Conservation (phyloP, 345 rosid species). For the Abelmoschus esculentus region DNA sequence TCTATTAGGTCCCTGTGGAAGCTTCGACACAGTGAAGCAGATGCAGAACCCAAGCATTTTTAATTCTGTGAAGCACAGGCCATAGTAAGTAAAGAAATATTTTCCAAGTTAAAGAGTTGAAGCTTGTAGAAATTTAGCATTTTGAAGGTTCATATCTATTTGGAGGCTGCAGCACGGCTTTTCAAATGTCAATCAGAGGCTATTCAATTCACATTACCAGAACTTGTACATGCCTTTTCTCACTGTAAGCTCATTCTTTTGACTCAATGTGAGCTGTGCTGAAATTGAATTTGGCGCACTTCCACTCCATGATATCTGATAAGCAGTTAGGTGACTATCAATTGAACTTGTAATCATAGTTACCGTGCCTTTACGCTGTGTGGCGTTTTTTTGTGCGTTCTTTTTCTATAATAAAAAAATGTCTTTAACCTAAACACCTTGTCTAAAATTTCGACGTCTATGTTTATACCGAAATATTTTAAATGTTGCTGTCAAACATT, state of each 20-base stretch:
- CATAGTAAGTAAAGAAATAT: neutral
- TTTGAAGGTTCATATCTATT: neutral
- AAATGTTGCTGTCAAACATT: neutral
- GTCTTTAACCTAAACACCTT: neutral
- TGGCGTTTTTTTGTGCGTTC: neutral
- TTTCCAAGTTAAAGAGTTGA: neutral
- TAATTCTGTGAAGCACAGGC: neutral
- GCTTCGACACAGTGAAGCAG: constrained; percentile 4
- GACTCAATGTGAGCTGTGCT: neutral
- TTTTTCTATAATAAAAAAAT: neutral
- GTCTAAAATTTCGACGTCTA: neutral
- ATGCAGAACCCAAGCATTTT: neutral
- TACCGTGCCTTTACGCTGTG: neutral
- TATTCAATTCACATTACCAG: constrained; percentile 5
- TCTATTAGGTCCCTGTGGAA: constrained; percentile 7
- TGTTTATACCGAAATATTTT: neutral
- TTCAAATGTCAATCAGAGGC: constrained; percentile 17
- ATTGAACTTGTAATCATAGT: neutral
- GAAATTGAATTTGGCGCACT: neutral
- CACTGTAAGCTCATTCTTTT: neutral
- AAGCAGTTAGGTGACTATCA: neutral
- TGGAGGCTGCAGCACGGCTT: constrained; percentile 5
- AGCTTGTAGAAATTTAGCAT: neutral
- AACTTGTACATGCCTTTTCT: constrained; percentile 16
- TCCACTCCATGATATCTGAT: constrained; percentile 6